Percentiles rank a stretch among this genome's conserved stretches.
phyloP scores from a whole-genome alignment of 306 rosid species.

The Lagenaria siceraria region DNA sequence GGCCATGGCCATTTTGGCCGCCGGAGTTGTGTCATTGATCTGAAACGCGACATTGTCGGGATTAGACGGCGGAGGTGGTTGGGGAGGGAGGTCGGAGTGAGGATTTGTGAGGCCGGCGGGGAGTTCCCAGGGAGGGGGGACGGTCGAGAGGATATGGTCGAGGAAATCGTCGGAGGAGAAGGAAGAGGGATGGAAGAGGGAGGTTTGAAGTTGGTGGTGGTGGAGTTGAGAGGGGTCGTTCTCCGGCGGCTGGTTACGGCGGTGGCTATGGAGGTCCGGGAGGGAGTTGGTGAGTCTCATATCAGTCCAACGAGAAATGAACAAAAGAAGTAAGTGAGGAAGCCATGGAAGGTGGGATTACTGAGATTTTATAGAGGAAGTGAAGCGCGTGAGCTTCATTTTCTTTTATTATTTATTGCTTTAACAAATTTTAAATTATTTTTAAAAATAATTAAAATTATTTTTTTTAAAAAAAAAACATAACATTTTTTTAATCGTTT shows the following conservation, averaged over 20 bases:
- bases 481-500: no score
- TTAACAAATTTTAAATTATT: no score
- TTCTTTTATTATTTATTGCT: background rate
- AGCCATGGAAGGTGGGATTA: background rate
- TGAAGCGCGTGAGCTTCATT: background rate
- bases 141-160: constrained; percentile 43
- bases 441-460: no score
- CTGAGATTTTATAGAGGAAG: background rate
- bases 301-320: constrained; percentile 22
- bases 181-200: constrained; percentile 21
- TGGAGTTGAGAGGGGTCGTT: constrained; percentile 25
- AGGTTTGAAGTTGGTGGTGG: background rate
- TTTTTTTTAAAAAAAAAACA: no score
- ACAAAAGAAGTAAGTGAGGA: background rate
- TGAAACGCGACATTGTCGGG: constrained; percentile 20
- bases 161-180: constrained; percentile 42
- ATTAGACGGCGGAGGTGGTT: background rate
- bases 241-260: constrained; percentile 10
- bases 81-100: constrained; percentile 7
- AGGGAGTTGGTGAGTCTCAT: constrained; percentile 35
- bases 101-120: constrained; percentile 11
- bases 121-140: constrained; percentile 38
- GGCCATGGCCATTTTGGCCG: constrained; percentile 18
- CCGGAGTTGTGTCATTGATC: constrained; percentile 17
- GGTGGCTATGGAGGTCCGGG: constrained; percentile 26